Percentiles rank a stretch among this genome's conserved stretches.
phyloP scores from a whole-genome alignment of 768 basidiomycete genomes.

The Stropharia rugosoannulata region DNA sequence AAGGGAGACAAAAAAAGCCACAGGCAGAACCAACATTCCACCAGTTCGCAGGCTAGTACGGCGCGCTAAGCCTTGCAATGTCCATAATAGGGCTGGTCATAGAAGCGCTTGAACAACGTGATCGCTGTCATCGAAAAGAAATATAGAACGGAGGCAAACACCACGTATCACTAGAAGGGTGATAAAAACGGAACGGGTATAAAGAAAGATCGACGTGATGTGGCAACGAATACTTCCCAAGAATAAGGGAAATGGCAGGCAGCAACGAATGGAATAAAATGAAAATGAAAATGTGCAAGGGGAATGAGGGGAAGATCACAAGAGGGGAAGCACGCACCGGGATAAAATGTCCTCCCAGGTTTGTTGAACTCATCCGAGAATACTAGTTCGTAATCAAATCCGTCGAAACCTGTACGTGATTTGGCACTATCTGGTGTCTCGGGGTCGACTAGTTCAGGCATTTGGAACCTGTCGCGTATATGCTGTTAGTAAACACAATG shows the following conservation, averaged over 20 bases:
- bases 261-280: not conserved
- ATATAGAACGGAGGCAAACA: not conserved
- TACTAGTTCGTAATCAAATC: conserved; percentile 62
- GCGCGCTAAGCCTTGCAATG: no score
- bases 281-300: conserved; percentile 2
- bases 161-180: not conserved
- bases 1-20: no score
- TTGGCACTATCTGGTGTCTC: conserved; percentile 63
- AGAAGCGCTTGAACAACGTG: no score
- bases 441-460: conserved; percentile 66
- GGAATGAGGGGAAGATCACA: not conserved
- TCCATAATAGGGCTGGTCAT: no score
- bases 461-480: conserved; percentile 30
- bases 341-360: conserved; percentile 64
- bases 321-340: conserved; percentile 24
- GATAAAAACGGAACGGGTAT: not conserved
- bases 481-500: not conserved
- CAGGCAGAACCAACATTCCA: no score
- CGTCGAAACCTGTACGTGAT: conserved; percentile 72
- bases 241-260: not conserved
- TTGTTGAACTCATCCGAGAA: conserved; percentile 79
- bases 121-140: no score
- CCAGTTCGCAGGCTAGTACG: no score
- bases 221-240: not conserved
- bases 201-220: conserved; percentile 1